Evolutionary conservation across 805 yeast genomes (phyloP).

Genomic region (Trichomonascus vanleenenianus): DNA sequence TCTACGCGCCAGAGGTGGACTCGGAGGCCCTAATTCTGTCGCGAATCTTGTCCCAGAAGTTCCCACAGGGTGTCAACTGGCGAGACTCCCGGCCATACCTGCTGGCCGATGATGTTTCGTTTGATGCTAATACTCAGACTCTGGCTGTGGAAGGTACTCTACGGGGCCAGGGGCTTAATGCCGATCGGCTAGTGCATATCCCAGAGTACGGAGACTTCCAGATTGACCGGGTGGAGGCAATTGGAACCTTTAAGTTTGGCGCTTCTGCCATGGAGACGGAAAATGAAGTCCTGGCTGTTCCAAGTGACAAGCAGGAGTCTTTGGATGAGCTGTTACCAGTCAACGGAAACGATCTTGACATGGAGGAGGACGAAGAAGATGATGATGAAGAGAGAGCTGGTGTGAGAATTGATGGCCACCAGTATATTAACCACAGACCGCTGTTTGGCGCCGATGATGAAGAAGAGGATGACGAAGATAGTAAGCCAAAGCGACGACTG

Average conservation of each 20-base stretch:
- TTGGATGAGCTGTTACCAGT: slow-evolving; percentile 23
- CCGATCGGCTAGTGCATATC: slow-evolving; percentile 71
- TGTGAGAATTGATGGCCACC: slow-evolving; percentile 50
- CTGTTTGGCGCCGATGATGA: slow-evolving; percentile 22
- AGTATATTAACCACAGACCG: slow-evolving; percentile 34
- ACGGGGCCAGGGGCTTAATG: slow-evolving; percentile 75
- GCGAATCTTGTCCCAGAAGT: slow-evolving; percentile 73
- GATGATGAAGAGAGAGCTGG: slow-evolving; percentile 32
- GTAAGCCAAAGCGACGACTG: slow-evolving; percentile 32
- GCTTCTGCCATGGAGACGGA: slow-evolving; percentile 17
- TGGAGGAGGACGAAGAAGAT: slow-evolving; percentile 26
- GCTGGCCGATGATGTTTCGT: slow-evolving; percentile 57
- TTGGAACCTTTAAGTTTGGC: background rate
- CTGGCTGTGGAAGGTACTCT: slow-evolving; percentile 73
- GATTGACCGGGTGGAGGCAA: slow-evolving; percentile 43
- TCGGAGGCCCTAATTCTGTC: slow-evolving; percentile 69
- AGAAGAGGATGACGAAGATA: slow-evolving; percentile 22
- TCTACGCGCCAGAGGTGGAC: slow-evolving; percentile 58
- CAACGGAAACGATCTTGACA: slow-evolving; percentile 19
- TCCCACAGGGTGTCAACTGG: slow-evolving; percentile 83
- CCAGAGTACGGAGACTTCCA: slow-evolving; percentile 90
- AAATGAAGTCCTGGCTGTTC: slow-evolving; percentile 21
- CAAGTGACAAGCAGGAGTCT: slow-evolving; percentile 25
- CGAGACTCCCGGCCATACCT: slow-evolving; percentile 88
- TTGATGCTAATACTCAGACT: slow-evolving; percentile 30